A percentile compares a stretch with the other conserved stretches of the same genome.
phyloP scores from a whole-genome alignment of 257 asterid species.

The Ehretia macrophylla region DNA sequence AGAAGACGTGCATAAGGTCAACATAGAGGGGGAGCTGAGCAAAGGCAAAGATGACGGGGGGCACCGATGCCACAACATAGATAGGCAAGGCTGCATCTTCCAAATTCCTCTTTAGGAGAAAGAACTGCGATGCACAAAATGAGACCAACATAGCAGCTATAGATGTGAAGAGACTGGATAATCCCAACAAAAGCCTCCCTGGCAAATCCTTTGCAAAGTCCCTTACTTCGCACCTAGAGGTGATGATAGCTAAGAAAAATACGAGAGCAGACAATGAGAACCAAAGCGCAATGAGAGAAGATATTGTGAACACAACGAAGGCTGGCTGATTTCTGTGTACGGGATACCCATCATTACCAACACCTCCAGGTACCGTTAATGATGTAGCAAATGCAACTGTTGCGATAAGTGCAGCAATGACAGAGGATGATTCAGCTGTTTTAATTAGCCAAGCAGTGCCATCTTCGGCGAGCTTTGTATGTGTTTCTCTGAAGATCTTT shows the following conservation, averaged over 20 bases:
- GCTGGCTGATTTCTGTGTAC: constrained; percentile 14
- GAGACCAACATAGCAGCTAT: constrained; percentile 49
- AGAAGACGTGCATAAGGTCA: constrained; percentile 49
- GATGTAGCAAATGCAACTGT: constrained; percentile 58
- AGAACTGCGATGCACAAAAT: constrained; percentile 57
- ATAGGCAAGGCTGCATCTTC: constrained; percentile 34
- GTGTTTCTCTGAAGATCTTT: constrained; percentile 30
- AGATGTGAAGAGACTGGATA: constrained; percentile 40
- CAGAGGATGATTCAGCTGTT: constrained; percentile 65
- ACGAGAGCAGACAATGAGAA: constrained; percentile 55
- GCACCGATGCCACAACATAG: constrained; percentile 36
- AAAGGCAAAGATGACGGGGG: constrained; percentile 36
- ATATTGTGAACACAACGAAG: constrained; percentile 37
- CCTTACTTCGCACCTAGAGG: constrained; percentile 43
- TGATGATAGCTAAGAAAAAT: constrained; percentile 52
- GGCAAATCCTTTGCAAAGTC: constrained; percentile 51
- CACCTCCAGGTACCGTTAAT: constrained; percentile 57
- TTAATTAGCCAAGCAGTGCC: constrained; percentile 52
- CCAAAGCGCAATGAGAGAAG: constrained; percentile 50
- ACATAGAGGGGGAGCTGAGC: constrained; percentile 49
- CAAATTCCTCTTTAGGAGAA: constrained; percentile 29
- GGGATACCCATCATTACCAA: constrained; percentile 38
- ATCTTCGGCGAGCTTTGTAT: constrained; percentile 21
- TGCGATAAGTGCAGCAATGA: constrained; percentile 61
- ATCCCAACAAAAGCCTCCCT: constrained; percentile 44